Conservation (phyloP, 257 asterid species). For the Solanum pimpinellifolium region DNA sequence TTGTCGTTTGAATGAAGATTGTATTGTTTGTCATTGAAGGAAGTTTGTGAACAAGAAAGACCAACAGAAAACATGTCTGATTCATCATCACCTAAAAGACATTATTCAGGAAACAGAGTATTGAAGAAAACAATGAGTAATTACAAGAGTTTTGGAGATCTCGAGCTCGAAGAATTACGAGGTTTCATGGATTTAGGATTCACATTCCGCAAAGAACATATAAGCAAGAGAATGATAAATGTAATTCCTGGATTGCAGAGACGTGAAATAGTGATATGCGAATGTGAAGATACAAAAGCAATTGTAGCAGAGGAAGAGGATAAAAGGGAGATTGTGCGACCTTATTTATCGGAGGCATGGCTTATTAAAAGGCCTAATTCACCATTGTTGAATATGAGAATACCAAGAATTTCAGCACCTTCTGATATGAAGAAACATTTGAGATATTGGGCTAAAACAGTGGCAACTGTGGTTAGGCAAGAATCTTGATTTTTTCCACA, state of each 20-base stretch:
- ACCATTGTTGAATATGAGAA: constrained; percentile 30
- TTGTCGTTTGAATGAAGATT: background rate
- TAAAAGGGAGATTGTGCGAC: constrained; percentile 11
- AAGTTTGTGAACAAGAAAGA: constrained; percentile 18
- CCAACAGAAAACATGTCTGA: constrained; percentile 6
- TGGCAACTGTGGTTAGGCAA: constrained; percentile 38
- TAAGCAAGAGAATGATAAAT: constrained; percentile 24
- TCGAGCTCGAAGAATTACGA: constrained; percentile 59
- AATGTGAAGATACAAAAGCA: background rate
- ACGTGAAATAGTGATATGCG: background rate
- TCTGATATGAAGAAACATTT: constrained; percentile 59
- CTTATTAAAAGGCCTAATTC: constrained; percentile 26
- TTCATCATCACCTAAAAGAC: constrained; percentile 24
- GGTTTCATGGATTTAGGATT: constrained; percentile 70
- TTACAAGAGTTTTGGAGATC: constrained; percentile 44
- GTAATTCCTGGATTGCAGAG: constrained; percentile 54
- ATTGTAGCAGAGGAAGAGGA: background rate
- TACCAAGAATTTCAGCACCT: constrained; percentile 21
- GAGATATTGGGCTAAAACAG: constrained; percentile 53
- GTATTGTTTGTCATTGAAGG: constrained; percentile 13
- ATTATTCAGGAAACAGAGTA: background rate
- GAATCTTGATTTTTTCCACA: constrained; percentile 4
- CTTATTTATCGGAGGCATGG: constrained; percentile 66
- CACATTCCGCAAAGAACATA: constrained; percentile 26
- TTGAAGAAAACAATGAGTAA: constrained; percentile 2